Percentiles rank a stretch among this genome's conserved stretches.
Evolutionary conservation across 2,329 filamentous ascomycete species (phyloP).

Genomic region (Orbilia oligospora): DNA sequence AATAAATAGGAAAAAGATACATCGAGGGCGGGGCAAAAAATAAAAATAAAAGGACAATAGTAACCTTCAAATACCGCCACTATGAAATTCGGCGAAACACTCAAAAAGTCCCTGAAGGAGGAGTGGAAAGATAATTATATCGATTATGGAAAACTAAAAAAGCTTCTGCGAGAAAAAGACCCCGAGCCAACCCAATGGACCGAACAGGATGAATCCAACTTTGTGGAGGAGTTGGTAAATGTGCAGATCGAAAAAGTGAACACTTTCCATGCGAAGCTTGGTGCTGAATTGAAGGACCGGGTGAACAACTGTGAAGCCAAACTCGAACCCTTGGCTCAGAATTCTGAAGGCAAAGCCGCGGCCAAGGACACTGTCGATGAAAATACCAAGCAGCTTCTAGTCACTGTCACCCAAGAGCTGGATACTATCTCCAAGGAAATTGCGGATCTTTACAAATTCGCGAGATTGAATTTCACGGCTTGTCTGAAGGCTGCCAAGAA

Average conservation of each 20-base stretch:
- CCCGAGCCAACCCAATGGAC: conserved; percentile 76
- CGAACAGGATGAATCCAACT: conserved; percentile 90
- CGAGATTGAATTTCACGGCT: conserved; percentile 95
- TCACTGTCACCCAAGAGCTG: conserved; percentile 81
- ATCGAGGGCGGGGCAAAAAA: no score
- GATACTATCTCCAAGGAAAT: conserved; percentile 91
- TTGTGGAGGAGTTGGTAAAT: conserved; percentile 95
- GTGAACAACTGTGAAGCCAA: conserved; percentile 78
- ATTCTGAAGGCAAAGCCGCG: conserved; percentile 65
- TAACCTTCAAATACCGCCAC: neutral
- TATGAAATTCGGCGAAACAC: conserved; percentile 95
- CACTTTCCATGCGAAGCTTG: conserved; percentile 85
- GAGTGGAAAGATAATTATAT: conserved; percentile 96
- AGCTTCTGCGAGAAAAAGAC: conserved; percentile 83
- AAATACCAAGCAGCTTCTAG: conserved; percentile 67
- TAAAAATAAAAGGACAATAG: no score
- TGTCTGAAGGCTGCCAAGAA: conserved; percentile 99
- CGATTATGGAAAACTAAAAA: conserved; percentile 94
- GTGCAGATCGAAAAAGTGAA: conserved; percentile 95
- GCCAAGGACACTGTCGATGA: conserved; percentile 65
- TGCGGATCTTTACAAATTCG: conserved; percentile 94
- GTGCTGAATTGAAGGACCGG: conserved; percentile 84
- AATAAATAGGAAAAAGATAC: no score
- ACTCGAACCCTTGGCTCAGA: conserved; percentile 73
- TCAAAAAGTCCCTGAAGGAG: conserved; percentile 82